phyloP scores from a whole-genome alignment of 805 yeast genomes.

The Ogataea polymorpha region DNA sequence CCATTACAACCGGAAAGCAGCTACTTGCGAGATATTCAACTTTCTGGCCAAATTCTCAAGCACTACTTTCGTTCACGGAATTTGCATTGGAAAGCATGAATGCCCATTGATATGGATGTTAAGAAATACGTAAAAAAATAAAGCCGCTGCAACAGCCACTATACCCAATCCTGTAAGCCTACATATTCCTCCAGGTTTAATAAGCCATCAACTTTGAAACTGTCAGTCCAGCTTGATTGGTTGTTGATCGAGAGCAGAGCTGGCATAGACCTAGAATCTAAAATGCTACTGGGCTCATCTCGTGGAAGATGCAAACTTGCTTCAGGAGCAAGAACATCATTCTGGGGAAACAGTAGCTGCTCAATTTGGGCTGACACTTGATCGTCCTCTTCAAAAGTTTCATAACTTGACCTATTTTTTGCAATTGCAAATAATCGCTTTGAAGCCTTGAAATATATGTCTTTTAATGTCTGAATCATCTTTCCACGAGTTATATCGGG shows the following conservation, averaged over 20 bases:
- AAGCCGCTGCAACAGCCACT: neutral
- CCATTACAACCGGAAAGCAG: neutral
- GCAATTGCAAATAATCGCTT: constrained; percentile 10
- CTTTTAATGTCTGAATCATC: constrained; percentile 9
- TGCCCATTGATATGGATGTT: too few relatives aligned
- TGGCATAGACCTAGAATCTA: neutral
- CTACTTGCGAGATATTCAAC: neutral
- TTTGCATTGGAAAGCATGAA: neutral
- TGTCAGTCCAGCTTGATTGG: constrained; percentile 15
- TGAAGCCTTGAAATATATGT: constrained; percentile 1
- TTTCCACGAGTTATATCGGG: constrained; percentile 11
- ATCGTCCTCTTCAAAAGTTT: neutral
- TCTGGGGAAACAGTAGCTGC: neutral
- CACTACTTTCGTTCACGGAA: neutral
- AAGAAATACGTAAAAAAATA: too few relatives aligned
- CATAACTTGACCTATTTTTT: constrained; percentile 1
- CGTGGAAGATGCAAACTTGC: too few relatives aligned
- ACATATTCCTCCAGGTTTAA: constrained; percentile 4
- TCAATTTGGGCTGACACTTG: neutral
- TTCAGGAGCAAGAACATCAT: neutral
- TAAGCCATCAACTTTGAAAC: constrained; percentile 6
- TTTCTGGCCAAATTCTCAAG: neutral
- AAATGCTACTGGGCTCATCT: too few relatives aligned
- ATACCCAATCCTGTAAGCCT: neutral
- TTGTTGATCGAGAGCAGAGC: constrained; percentile 2